Base-by-base conservation (phyloP, 495 filamentous ascomycete genomes). In the Penicillium arizonense region DNA sequence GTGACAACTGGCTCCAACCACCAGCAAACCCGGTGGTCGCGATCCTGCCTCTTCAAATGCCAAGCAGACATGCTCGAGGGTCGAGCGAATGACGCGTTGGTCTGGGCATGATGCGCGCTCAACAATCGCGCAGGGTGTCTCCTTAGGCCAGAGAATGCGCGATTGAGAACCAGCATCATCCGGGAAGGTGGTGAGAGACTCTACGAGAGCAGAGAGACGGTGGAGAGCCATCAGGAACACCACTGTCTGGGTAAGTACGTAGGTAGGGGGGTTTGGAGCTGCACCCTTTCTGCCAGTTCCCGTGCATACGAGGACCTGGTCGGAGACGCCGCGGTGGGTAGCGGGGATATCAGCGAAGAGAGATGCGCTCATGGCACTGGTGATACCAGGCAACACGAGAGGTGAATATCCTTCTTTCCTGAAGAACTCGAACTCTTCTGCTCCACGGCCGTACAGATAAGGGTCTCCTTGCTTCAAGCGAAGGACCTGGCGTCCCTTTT, bases 161-260 rank as follows among this genome's bases (percentile, higher is more conserved):
- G 67, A 34, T 4, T 56, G 59, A 13, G 44, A 28, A 11, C 43
- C 48, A 8, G 57, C 13, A 12, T 67, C 63, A 8, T 62, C 62
- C 0, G 63, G 47, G 30, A 40, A 46, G 8, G 50, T 64, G 12
- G 84, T 87, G 49, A 92, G 67, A 49, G 85, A 82, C 3, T 74
- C 76, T 3, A 97, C 79, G 0, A 98, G 72, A 5, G 81, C 84
- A 13, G 65, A 77, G 1, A 98, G 81, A 13, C 94, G 82, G 73
- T 98, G 94, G 52, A 98, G 72, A 28, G 91, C 89, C 94, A 98
- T 98, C 24, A 98, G 69, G 50, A 97, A 96, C n/a, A 98, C 87
- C 4, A 91, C 89, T 0, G 94, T 98, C 52, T 91, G 79, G 3
- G 80, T 87, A 0, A 71, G 66, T 2, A 92, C 83, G 63, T 84